Percentiles rank a stretch among this genome's conserved stretches.
Conservation (phyloP, 2,329 filamentous ascomycete species). For the Phaeomoniella chlamydospora region DNA sequence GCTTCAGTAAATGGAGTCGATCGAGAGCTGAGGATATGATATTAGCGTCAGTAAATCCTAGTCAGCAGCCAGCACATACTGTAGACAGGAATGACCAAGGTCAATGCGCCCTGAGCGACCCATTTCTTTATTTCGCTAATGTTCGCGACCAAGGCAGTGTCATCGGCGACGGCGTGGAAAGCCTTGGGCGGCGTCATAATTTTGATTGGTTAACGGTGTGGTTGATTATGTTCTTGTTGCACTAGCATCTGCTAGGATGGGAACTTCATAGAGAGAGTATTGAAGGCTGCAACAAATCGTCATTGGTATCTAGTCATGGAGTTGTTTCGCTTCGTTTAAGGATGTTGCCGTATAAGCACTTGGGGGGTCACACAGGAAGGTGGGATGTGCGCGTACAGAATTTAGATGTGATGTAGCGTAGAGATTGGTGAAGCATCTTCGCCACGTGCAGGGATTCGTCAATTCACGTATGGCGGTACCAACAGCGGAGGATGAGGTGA, state of each 20-base stretch:
- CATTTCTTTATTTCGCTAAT: constrained; percentile 38
- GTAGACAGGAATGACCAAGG: constrained; percentile 35
- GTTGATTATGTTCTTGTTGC: background rate
- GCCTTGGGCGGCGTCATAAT: constrained; percentile 20
- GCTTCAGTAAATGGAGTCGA: constrained; percentile 28
- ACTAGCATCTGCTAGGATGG: background rate
- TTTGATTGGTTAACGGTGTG: background rate
- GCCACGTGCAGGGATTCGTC: no score
- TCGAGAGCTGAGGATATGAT: constrained; percentile 23
- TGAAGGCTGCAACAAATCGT: background rate
- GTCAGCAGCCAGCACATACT: constrained; percentile 24
- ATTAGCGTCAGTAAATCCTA: background rate
- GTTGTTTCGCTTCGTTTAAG: background rate
- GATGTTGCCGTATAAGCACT: background rate
- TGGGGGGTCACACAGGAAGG: background rate
- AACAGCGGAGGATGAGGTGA: no score
- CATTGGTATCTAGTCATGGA: no score
- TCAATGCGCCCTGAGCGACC: constrained; percentile 32
- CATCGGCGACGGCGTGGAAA: constrained; percentile 38
- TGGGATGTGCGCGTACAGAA: background rate
- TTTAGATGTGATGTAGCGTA: background rate
- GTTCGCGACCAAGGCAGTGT: constrained; percentile 35
- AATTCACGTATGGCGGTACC: no score
- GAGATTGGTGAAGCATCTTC: background rate
- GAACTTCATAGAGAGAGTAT: background rate